Evolutionary conservation across 1,139 yeast species (phyloP), one percentile per base, ranked within the genome.

Genomic region (Sugiyamaella novakii): DNA sequence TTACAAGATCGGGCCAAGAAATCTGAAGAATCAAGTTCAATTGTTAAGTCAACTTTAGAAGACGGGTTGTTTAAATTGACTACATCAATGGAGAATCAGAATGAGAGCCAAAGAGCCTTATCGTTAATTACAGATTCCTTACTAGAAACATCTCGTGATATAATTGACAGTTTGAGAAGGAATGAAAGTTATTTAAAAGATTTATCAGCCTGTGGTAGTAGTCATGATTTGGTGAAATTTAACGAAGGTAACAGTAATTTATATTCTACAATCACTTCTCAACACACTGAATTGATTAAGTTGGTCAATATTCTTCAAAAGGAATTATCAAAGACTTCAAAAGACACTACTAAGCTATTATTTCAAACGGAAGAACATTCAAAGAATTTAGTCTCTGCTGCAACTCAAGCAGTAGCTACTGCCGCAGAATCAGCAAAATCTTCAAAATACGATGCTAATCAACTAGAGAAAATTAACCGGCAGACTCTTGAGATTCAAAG

Each of bases 1-100:
- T 58, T 71, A 42, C 59, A 69, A 27, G 64, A 58, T 29, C 41
- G 53, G 38, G 58, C 62, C 29, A 53, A 48, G 18, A 47, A 45
- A 15, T 55, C 62, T 11, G 59, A 60, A 43, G 52, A 47, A 4
- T 42, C 48, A 19, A 54, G 53, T 10, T 22, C 30, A 3, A 30
- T 44, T 17, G 50, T 61, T 11, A 60, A 58, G 33, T 33, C 50
- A 2, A 43, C 53, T 3, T 45, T 59, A 17, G 56, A 54, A 27
- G 62, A 59, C 28, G 56, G 56, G 15, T 29, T 61, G 38, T 17
- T 46, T 5, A 49, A 54, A 27, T 46, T 61, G 17, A 47, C 50
- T 6, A 49, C 53, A 6, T 46, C 57, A 2, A 38, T 60, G 46
- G 62, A 59, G 28, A 50, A 54, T 11, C 62, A 59, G 24, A 47